phyloP scores from a whole-genome alignment of 2,329 filamentous ascomycete species.

The Alternaria incomplexa region DNA sequence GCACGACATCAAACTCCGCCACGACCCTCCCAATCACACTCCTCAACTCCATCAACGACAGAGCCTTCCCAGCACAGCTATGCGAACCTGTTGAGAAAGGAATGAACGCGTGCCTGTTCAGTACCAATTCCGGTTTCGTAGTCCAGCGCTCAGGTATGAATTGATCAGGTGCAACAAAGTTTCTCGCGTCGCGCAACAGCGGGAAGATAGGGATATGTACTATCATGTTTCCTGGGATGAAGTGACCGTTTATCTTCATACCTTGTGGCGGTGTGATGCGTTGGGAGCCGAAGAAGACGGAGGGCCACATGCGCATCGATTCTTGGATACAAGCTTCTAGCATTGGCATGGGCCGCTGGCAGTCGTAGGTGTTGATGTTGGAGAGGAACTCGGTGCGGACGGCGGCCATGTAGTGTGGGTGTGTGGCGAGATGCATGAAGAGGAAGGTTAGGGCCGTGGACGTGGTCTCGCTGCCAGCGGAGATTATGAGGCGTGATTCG shows the following conservation, averaged over 20 bases:
- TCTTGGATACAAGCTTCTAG: slow-evolving; percentile 36
- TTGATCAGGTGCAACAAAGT: slow-evolving; percentile 26
- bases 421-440: slow-evolving; percentile 45
- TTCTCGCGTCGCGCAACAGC: slow-evolving; percentile 23
- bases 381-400: slow-evolving; percentile 28
- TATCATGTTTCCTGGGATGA: slow-evolving; percentile 38
- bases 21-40: slow-evolving; percentile 65
- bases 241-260: slow-evolving; percentile 23
- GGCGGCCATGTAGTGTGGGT: slow-evolving; percentile 21
- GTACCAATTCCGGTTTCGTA: slow-evolving; percentile 20
- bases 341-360: slow-evolving; percentile 16
- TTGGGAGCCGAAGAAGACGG: slow-evolving; percentile 33
- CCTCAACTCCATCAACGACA: slow-evolving; percentile 69
- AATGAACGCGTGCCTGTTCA: slow-evolving; percentile 64
- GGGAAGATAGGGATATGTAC: slow-evolving; percentile 28
- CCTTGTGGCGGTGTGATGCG: slow-evolving; percentile 41
- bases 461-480: slow-evolving; percentile 54
- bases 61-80: slow-evolving; percentile 70
- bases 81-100: slow-evolving; percentile 72
- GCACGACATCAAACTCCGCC: slow-evolving; percentile 61
- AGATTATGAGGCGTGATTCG: slow-evolving; percentile 41
- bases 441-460: slow-evolving; percentile 60
- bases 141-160: slow-evolving; percentile 39
- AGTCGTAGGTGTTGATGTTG: slow-evolving; percentile 11
- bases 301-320: slow-evolving; percentile 35